Evolutionary conservation across 768 basidiomycete species (phyloP).

Genomic region (Tylopilus sp.): DNA sequence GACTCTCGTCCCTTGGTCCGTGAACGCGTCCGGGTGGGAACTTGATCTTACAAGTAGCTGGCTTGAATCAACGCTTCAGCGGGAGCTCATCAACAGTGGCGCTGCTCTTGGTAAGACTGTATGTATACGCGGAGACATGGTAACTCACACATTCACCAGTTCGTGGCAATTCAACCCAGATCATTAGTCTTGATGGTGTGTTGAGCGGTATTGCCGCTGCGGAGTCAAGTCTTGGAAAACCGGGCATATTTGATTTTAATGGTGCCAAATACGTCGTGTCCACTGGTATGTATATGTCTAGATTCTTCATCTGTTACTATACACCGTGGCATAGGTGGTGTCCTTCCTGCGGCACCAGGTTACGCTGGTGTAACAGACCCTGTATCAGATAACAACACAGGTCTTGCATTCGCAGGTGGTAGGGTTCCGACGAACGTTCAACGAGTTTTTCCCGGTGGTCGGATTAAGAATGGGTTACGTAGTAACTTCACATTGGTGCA

Average conservation of each 20-base stretch:
- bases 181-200: constrained; percentile 5
- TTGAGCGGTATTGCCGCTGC: constrained; percentile 17
- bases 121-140: not conserved
- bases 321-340: not conserved
- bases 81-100: constrained; percentile 1
- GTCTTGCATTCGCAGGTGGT: constrained; percentile 1
- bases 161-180: constrained; percentile 11
- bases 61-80: not conserved
- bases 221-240: not conserved
- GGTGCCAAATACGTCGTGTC: constrained; percentile 16
- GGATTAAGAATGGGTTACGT: not conserved
- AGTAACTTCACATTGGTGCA: constrained; percentile 2
- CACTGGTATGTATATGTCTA: constrained; percentile 1
- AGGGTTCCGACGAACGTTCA: constrained; percentile 1
- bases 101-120: not conserved
- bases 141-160: constrained; percentile 1
- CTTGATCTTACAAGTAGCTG: constrained; percentile 3
- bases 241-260: constrained; percentile 16
- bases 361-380: not conserved
- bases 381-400: not conserved
- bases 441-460: not conserved
- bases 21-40: constrained; percentile 1
- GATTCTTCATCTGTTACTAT: not conserved
- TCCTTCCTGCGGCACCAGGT: constrained; percentile 3
- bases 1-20: not conserved